Percentiles rank a stretch among this genome's conserved stretches.
These are phyloP conservation scores for Nannochloropsis salina DNA, from an alignment of 108 stramenopile genomes.

Conservation along the genomic window DNA sequence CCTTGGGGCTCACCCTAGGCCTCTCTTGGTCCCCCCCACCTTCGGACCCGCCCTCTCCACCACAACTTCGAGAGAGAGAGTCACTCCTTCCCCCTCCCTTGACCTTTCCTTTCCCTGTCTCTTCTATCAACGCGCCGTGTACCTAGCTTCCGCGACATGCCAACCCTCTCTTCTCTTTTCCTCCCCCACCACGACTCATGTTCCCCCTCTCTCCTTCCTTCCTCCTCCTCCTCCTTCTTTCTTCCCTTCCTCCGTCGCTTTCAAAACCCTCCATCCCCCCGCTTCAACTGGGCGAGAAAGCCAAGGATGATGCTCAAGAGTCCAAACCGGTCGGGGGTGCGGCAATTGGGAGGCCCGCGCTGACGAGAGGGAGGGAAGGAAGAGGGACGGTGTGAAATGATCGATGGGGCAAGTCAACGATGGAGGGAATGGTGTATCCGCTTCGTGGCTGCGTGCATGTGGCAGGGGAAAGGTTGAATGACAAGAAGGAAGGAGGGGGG, in stretches of 20 bases:
- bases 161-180: no score
- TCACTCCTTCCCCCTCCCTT: background rate
- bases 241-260: background rate
- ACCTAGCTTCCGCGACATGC: no score
- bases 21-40: background rate
- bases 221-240: background rate
- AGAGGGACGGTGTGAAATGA: background rate
- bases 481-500: background rate
- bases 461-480: background rate
- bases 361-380: background rate
- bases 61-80: no score
- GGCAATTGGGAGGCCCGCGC: slow-evolving; percentile 18
- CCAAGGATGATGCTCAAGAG: background rate
- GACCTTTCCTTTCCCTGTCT: background rate
- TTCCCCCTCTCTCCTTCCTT: background rate
- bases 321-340: background rate
- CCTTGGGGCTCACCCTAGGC: background rate
- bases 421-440: no score
- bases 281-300: background rate
- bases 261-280: background rate
- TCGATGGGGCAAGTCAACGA: no score
- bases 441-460: no score
- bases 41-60: background rate
- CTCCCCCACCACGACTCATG: no score
- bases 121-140: background rate